phyloP scores from a whole-genome alignment of 805 yeast genomes.

The Blastobotrys muscicola region DNA sequence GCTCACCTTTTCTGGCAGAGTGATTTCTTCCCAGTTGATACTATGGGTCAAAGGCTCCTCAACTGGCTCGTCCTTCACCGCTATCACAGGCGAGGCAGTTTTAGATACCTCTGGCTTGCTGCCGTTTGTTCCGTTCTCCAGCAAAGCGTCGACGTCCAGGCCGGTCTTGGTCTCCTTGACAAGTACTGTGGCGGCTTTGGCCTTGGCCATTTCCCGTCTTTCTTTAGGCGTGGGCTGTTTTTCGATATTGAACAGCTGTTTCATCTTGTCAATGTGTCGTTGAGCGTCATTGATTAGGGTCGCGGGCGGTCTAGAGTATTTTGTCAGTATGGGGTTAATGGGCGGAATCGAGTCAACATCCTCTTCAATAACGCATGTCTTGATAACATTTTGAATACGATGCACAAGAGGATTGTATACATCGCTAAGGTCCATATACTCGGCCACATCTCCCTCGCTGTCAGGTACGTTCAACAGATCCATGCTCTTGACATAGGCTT shows the following conservation, averaged over 20 bases:
- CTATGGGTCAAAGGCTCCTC: neutral
- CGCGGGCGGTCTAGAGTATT: slow-evolving; percentile 16
- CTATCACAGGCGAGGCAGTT: neutral
- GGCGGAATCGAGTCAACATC: slow-evolving; percentile 26
- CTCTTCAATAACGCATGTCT: slow-evolving; percentile 26
- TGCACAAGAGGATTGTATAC: slow-evolving; percentile 23
- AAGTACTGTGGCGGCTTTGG: neutral
- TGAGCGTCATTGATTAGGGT: slow-evolving; percentile 10
- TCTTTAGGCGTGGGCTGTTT: slow-evolving; percentile 7
- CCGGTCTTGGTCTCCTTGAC: slow-evolving; percentile 7
- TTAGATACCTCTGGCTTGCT: slow-evolving; percentile 15
- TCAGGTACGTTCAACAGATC: slow-evolving; percentile 29
- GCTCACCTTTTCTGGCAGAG: neutral
- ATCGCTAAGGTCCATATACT: slow-evolving; percentile 24
- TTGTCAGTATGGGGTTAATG: slow-evolving; percentile 20
- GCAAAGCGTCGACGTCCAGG: slow-evolving; percentile 17
- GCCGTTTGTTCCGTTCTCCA: slow-evolving; percentile 2
- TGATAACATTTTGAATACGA: slow-evolving; percentile 17
- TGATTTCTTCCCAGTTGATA: neutral
- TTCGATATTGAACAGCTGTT: slow-evolving; percentile 13
- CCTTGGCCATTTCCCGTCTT: slow-evolving; percentile 3
- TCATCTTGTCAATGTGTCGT: slow-evolving; percentile 8
- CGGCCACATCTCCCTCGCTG: slow-evolving; percentile 12
- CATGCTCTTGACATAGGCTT: slow-evolving; percentile 34
- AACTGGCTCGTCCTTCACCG: neutral